Conservation (phyloP, 495 filamentous ascomycete genomes). For the Neurospora hispaniola region DNA sequence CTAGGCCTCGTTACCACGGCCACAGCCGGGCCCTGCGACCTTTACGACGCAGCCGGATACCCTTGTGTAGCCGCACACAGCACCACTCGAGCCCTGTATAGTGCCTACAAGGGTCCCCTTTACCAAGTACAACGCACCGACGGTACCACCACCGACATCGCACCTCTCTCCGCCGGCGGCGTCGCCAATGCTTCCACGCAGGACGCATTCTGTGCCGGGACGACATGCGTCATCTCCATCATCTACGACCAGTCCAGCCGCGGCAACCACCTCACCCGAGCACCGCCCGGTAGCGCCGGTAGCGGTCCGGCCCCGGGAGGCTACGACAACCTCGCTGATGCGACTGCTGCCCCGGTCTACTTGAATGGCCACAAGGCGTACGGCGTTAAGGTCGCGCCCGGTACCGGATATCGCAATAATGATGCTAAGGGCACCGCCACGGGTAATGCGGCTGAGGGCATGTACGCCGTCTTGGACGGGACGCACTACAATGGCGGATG, state of each 20-base stretch:
- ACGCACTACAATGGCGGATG: conserved; percentile 26
- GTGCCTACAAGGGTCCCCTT: conserved; percentile 36
- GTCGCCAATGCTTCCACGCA: conserved; percentile 47
- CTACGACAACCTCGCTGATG: conserved; percentile 45
- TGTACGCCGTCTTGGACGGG: conserved; percentile 47
- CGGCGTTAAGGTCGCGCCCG: conserved; percentile 43
- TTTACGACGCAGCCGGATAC: neutral
- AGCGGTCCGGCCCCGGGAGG: conserved; percentile 41
- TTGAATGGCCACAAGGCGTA: conserved; percentile 49
- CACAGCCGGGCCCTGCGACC: neutral
- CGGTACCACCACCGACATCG: conserved; percentile 32
- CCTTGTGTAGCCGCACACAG: neutral
- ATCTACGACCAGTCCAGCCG: conserved; percentile 51
- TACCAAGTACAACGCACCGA: conserved; percentile 48
- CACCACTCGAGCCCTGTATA: conserved; percentile 29
- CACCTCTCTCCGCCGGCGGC: conserved; percentile 36
- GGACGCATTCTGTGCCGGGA: conserved; percentile 45
- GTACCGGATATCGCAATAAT: conserved; percentile 29
- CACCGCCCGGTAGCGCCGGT: conserved; percentile 39
- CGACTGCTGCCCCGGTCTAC: conserved; percentile 46
- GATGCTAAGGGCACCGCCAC: conserved; percentile 37
- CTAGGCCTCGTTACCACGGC: neutral
- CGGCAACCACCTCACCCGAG: conserved; percentile 48
- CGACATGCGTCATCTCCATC: conserved; percentile 47
- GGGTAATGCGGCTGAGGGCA: conserved; percentile 44